Conservation (phyloP, 2,329 filamentous ascomycete genomes). For the Colletotrichum orchidophilum region DNA sequence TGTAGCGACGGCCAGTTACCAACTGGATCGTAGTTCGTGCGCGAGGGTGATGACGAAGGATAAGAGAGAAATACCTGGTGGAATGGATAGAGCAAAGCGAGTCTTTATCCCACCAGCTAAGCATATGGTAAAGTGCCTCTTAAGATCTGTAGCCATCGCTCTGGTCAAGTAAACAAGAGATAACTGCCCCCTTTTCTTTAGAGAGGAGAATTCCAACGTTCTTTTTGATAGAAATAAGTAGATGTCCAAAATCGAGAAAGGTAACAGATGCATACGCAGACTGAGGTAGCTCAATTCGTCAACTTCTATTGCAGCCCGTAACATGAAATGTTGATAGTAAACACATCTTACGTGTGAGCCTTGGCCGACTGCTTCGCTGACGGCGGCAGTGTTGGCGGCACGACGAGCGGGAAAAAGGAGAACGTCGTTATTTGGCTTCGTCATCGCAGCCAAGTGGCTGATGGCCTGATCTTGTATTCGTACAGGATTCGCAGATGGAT, state of each 20-base stretch:
- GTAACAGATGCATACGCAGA: neutral
- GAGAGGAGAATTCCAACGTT: neutral
- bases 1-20: neutral
- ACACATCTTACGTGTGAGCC: neutral
- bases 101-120: neutral
- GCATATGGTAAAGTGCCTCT: neutral
- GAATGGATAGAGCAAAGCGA: neutral
- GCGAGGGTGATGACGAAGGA: neutral
- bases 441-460: neutral
- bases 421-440: too few relatives aligned
- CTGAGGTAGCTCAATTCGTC: too few relatives aligned
- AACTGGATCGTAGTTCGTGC: neutral
- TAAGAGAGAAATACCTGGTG: neutral
- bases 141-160: neutral
- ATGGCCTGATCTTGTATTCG: neutral
- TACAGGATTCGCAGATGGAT: neutral
- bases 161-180: neutral
- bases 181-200: neutral
- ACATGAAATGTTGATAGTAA: neutral
- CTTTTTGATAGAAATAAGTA: conserved; percentile 3
- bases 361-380: neutral
- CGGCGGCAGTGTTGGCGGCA: neutral
- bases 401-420: neutral
- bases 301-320: too few relatives aligned
- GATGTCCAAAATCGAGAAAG: neutral